These are phyloP conservation scores for Aspergillus flavus DNA, from an alignment of 2,329 filamentous ascomycete species.

Conservation along the genomic window DNA sequence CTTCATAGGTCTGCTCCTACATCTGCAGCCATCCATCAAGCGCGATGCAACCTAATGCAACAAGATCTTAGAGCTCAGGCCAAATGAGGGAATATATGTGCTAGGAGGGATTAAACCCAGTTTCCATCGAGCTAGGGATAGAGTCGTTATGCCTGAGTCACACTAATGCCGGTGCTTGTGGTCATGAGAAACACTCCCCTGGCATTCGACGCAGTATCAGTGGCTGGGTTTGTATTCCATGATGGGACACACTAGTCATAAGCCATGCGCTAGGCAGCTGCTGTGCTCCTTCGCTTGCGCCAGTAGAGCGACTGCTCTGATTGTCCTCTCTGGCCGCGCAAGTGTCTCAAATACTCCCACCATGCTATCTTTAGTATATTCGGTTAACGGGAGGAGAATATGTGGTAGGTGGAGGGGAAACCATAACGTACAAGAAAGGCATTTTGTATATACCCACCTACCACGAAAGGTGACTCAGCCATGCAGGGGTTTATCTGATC, in stretches of 20 bases:
- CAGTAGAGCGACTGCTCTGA: neutral
- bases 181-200: neutral
- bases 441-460: neutral
- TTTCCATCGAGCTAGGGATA: neutral
- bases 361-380: neutral
- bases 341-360: neutral
- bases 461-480: neutral
- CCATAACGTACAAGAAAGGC: neutral
- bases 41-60: conserved; percentile 5
- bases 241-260: neutral
- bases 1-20: neutral
- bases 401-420: neutral
- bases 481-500: conserved; percentile 7
- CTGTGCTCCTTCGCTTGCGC: neutral
- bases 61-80: conserved; percentile 1
- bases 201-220: neutral
- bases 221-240: conserved; percentile 3
- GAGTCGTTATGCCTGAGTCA: neutral
- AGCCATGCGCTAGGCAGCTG: neutral
- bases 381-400: neutral
- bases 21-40: neutral
- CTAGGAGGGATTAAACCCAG: neutral
- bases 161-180: neutral
- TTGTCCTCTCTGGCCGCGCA: neutral
- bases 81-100: neutral